Percentiles rank a stretch among this genome's conserved stretches.
Evolutionary conservation across 2,329 filamentous ascomycete species (phyloP).

Genomic region (Cadophora sp.): DNA sequence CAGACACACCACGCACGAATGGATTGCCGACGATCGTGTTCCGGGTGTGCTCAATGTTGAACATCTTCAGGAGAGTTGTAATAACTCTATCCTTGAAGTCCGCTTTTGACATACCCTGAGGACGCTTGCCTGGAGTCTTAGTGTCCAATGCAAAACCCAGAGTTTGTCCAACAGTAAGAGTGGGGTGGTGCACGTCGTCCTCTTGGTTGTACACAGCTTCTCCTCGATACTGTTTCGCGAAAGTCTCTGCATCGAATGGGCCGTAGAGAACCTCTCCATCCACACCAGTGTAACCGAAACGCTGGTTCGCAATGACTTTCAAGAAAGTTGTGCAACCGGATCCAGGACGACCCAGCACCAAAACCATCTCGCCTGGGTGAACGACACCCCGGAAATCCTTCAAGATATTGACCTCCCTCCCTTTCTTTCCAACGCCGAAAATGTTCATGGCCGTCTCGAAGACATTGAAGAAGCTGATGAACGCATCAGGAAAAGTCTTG

Average conservation of each 20-base stretch:
- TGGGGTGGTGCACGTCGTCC: conserved; percentile 84
- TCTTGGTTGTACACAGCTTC: conserved; percentile 88
- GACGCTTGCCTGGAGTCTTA: conserved; percentile 83
- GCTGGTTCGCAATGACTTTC: conserved; percentile 60
- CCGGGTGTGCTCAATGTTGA: conserved; percentile 89
- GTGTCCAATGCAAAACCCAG: conserved; percentile 84
- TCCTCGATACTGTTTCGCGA: conserved; percentile 74
- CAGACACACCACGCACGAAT: conserved; percentile 81
- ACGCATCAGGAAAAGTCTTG: conserved; percentile 77
- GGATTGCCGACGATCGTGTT: conserved; percentile 85
- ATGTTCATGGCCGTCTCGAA: conserved; percentile 68
- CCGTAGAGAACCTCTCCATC: conserved; percentile 78
- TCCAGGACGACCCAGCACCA: conserved; percentile 44
- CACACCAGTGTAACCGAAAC: conserved; percentile 64
- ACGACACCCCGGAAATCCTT: conserved; percentile 74
- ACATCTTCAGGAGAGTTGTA: conserved; percentile 82
- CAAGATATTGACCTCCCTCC: conserved; percentile 75
- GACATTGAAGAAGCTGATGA: conserved; percentile 76
- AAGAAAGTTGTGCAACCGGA: conserved; percentile 61
- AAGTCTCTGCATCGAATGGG: conserved; percentile 73
- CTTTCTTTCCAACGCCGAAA: conserved; percentile 71
- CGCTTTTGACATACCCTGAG: conserved; percentile 72
- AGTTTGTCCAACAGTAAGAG: conserved; percentile 86
- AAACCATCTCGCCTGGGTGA: conserved; percentile 82
- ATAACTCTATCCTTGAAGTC: conserved; percentile 82